Conservation (phyloP, 2,329 filamentous ascomycete species). For the Pseudodiploospora longispora region DNA sequence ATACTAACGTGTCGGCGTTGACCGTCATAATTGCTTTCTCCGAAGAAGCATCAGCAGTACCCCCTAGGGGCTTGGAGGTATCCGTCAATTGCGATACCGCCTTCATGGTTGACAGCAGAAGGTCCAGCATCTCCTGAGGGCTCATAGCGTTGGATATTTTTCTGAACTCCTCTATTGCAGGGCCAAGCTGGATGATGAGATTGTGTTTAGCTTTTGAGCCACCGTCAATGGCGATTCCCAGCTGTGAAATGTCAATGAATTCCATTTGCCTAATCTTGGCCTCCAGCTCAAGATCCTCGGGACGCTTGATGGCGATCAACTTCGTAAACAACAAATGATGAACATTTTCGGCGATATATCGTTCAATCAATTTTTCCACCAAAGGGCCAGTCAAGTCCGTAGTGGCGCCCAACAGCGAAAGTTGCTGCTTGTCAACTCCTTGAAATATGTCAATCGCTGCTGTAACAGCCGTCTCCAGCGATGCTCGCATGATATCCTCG, state of each 20-base stretch:
- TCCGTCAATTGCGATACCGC: conserved; percentile 63
- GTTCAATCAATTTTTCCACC: conserved; percentile 89
- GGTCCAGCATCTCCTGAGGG: conserved; percentile 82
- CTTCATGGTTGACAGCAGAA: conserved; percentile 74
- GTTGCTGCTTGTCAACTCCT: conserved; percentile 87
- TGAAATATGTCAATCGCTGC: conserved; percentile 94
- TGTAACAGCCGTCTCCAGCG: conserved; percentile 85
- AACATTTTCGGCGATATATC: conserved; percentile 87
- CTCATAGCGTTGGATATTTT: conserved; percentile 71
- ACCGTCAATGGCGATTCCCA: conserved; percentile 79
- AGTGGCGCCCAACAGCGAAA: conserved; percentile 83
- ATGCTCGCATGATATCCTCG: conserved; percentile 81
- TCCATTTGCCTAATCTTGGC: conserved; percentile 88
- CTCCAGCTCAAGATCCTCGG: conserved; percentile 82
- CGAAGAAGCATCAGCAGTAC: conserved; percentile 24
- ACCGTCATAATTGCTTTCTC: conserved; percentile 53
- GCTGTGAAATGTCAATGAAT: conserved; percentile 86
- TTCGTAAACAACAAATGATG: conserved; percentile 84
- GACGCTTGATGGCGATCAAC: conserved; percentile 66
- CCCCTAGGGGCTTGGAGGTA: conserved; percentile 33
- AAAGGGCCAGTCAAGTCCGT: conserved; percentile 88
- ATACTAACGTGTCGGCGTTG: conserved; percentile 88
- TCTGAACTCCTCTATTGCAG: conserved; percentile 80
- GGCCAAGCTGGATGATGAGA: conserved; percentile 65
- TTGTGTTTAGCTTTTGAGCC: conserved; percentile 73